A percentile compares a stretch with the other conserved stretches of the same genome.
Conservation (phyloP, 306 rosid genomes). For the Gastrolobium bilobum region DNA sequence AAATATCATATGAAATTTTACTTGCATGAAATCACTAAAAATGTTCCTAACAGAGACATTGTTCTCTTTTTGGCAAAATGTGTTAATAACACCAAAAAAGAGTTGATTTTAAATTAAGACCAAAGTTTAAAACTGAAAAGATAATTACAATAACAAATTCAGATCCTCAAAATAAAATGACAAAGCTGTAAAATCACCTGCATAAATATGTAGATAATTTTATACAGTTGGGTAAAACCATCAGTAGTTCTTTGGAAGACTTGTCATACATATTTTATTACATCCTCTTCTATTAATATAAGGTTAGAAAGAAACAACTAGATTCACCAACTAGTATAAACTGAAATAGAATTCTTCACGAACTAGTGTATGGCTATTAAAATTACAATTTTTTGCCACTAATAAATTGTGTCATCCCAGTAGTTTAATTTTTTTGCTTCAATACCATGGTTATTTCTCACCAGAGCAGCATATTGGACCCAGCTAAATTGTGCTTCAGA, state of each 20-base stretch:
- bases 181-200: background rate
- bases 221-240: background rate
- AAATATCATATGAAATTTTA: background rate
- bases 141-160: background rate
- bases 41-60: background rate
- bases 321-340: no score
- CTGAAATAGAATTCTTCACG: no score
- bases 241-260: background rate
- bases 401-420: no score
- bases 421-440: no score
- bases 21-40: background rate
- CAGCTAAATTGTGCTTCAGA: background rate
- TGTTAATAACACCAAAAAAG: background rate
- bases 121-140: background rate
- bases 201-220: background rate
- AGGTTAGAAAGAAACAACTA: no score
- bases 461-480: constrained; percentile 49
- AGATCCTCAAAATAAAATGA: background rate
- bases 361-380: no score
- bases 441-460: constrained; percentile 38
- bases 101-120: background rate
- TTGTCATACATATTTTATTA: background rate
- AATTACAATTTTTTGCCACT: no score
- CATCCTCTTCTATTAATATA: background rate
- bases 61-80: background rate